Evolutionary conservation across 495 filamentous ascomycete genomes (phyloP), one percentile per base, ranked within the genome.

Genomic region (Poronia punctata): DNA sequence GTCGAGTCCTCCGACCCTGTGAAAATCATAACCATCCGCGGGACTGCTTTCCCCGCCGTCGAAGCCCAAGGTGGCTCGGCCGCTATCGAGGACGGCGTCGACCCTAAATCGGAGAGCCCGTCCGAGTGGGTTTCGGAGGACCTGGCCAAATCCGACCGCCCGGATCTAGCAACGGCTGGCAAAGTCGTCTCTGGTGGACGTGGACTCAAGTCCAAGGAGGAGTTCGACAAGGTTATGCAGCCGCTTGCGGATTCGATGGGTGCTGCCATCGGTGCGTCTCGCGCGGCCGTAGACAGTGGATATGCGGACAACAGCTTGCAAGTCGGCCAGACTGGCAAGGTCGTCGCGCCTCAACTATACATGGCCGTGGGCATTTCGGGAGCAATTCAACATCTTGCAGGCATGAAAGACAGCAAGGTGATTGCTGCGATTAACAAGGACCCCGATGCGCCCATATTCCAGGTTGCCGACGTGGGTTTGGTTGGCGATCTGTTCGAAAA

Each of bases 391-490:
- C 92, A 98, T 75, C 68, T 98, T 65, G 93, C 93, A 28, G 92
- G 92, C 58, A 98, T 98, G 92, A 98, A 98, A 77, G 92, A 98
- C 60, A 94, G 86, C 71, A 98, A 98, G 73, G 93, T 98, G 45
- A 98, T 98, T 73, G 93, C 88, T 25, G 86, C 86, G 20, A 97
- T 98, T 60, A 97, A 98, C 72, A 98, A 98, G 72, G 92, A 97
- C 54, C 69, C 78, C 2, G 92, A 98, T 65, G 92, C 90, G 38
- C 92, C 92, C 2, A 98, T 98, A 47, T 97, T 98, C 74, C 93
- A 98, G 65, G 77, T 98, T 46, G 93, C 92, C 16, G 92, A 98
- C 61, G 87, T 96, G 32, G 92, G 92, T 8, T 68, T 97, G 25
- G 87, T 96, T 2, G 92, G 89, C 42, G 92, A 98, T 70, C 66